Percentiles rank a stretch among this genome's conserved stretches.
These are phyloP conservation scores for Tuber calosporum DNA, from an alignment of 495 filamentous ascomycete species.

Conservation along the genomic window DNA sequence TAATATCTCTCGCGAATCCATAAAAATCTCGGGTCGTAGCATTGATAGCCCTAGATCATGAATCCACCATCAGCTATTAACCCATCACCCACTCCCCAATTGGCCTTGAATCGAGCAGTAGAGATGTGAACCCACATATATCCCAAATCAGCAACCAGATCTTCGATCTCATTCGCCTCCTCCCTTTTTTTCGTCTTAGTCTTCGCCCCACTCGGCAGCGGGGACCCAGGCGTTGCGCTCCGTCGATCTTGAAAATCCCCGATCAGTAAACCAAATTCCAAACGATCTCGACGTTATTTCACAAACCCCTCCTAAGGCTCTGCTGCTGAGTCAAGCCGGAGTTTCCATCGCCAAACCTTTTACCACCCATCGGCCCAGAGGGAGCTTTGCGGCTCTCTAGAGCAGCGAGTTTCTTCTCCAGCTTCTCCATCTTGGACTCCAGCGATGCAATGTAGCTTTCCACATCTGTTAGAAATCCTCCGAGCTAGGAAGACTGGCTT, in stretches of 20 bases:
- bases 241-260: slow-evolving; percentile 10
- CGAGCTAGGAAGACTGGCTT: slow-evolving; percentile 1
- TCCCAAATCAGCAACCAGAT: slow-evolving; percentile 73
- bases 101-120: background rate
- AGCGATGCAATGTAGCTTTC: slow-evolving; percentile 80
- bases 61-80: slow-evolving; percentile 12
- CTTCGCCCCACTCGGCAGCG: background rate
- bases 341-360: background rate
- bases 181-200: slow-evolving; percentile 43
- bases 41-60: slow-evolving; percentile 63
- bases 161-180: slow-evolving; percentile 71
- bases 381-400: slow-evolving; percentile 31
- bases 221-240: slow-evolving; percentile 5
- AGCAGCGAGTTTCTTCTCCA: slow-evolving; percentile 53
- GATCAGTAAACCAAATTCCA: slow-evolving; percentile 3
- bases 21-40: slow-evolving; percentile 87
- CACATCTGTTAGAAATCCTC: slow-evolving; percentile 20
- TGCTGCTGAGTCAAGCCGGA: background rate
- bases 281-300: background rate
- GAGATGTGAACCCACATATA: slow-evolving; percentile 53
- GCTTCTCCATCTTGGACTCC: slow-evolving; percentile 76
- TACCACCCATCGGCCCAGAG: background rate
- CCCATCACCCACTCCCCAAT: slow-evolving; percentile 3
- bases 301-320: background rate
- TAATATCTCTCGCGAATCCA: slow-evolving; percentile 73